These are phyloP conservation scores for Houttuynia cordata DNA, from an alignment of 164 flowering plant species.

Conservation along the genomic window DNA sequence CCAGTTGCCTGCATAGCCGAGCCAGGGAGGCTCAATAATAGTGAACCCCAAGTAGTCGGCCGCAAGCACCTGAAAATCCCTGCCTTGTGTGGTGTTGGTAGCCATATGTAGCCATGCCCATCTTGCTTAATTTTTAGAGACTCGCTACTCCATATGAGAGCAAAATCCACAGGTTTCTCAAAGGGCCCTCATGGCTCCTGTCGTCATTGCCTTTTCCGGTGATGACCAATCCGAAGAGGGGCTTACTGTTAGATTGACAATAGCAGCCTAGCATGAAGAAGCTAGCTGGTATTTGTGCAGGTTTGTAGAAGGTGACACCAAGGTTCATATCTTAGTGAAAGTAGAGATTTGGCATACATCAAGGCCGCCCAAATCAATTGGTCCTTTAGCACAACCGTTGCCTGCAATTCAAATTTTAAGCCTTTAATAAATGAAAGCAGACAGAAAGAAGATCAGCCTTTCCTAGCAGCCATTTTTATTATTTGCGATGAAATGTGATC, in stretches of 20 bases:
- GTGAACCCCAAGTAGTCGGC: constrained; percentile 20
- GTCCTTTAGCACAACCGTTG: constrained; percentile 62
- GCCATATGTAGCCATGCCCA: constrained; percentile 53
- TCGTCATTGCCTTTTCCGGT: constrained; percentile 28
- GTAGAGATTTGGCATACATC: constrained; percentile 38
- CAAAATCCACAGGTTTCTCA: constrained; percentile 51
- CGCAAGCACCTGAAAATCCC: constrained; percentile 13
- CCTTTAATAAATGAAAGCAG: not conserved
- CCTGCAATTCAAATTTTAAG: constrained; percentile 23
- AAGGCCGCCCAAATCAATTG: constrained; percentile 62
- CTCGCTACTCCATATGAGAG: constrained; percentile 56
- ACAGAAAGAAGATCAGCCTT: too few species aligned
- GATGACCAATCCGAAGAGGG: constrained; percentile 58
- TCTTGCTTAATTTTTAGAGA: constrained; percentile 42
- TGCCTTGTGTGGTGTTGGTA: constrained; percentile 40
- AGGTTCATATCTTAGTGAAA: constrained; percentile 52
- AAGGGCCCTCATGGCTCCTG: constrained; percentile 2
- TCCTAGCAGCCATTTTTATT: not conserved
- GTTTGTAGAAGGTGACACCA: constrained; percentile 68
- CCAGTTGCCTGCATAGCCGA: constrained; percentile 19
- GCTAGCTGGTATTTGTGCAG: constrained; percentile 43
- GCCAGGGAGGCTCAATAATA: constrained; percentile 24
- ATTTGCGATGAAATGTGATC: not conserved
- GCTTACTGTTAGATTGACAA: constrained; percentile 52
- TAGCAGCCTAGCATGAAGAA: constrained; percentile 64